Percentiles rank a stretch among this genome's conserved stretches.
phyloP scores from a whole-genome alignment of 129 eudicot species.

The Gnaphalium uliginosum region DNA sequence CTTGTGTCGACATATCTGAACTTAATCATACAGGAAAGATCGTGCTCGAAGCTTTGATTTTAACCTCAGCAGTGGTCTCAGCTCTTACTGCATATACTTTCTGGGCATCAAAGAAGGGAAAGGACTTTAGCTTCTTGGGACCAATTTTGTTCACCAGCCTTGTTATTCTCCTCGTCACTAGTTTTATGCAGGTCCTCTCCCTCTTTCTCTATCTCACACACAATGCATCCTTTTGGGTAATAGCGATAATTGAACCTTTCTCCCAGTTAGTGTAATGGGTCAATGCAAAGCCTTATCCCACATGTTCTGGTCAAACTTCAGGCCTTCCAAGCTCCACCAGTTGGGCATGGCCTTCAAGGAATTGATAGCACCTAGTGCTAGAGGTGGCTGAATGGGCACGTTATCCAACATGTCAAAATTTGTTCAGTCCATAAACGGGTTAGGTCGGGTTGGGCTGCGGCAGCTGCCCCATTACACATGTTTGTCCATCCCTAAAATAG shows the following conservation, averaged over 20 bases:
- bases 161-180: conserved; percentile 60
- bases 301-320: background rate
- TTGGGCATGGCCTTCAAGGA: background rate
- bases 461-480: background rate
- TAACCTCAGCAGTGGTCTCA: conserved; percentile 83
- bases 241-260: background rate
- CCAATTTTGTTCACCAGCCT: conserved; percentile 97
- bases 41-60: conserved; percentile 89
- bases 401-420: background rate
- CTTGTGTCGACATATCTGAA: conserved; percentile 7
- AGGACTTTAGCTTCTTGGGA: conserved; percentile 94
- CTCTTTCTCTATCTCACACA: conserved; percentile 18
- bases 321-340: background rate
- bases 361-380: background rate
- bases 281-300: background rate
- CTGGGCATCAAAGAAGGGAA: conserved; percentile 99
- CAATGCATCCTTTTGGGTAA: background rate
- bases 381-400: background rate
- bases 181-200: conserved; percentile 71
- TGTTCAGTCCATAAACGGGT: background rate
- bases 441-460: background rate
- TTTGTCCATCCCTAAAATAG: background rate
- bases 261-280: background rate
- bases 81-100: conserved; percentile 92
- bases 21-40: conserved; percentile 68